These are phyloP conservation scores for Steccherinum ochraceum DNA, from an alignment of 768 basidiomycete genomes.

Conservation along the genomic window DNA sequence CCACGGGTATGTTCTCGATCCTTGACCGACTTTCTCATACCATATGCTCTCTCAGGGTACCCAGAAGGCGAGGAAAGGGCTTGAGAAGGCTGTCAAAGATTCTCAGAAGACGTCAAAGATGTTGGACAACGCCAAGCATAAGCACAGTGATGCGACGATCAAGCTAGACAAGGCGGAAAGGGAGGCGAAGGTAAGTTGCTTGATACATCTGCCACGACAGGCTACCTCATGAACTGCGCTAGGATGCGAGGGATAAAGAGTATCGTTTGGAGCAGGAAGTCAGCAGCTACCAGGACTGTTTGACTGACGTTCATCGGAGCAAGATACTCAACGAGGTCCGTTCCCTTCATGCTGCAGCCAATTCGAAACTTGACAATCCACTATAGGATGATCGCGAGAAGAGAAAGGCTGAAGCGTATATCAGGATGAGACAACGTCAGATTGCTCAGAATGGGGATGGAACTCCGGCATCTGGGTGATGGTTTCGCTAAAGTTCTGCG, in stretches of 20 bases:
- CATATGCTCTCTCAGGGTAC: slow-evolving; percentile 1
- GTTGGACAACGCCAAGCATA: background rate
- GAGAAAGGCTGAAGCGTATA: background rate
- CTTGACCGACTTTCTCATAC: background rate
- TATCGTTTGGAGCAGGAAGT: background rate
- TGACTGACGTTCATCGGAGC: background rate
- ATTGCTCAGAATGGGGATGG: too few relatives aligned
- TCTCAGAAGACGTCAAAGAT: slow-evolving; percentile 3
- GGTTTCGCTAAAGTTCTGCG: too few relatives aligned
- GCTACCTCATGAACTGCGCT: too few relatives aligned
- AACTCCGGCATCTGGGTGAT: too few relatives aligned
- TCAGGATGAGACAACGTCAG: background rate
- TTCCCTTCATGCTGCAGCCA: too few relatives aligned
- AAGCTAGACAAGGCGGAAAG: background rate
- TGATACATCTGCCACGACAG: too few relatives aligned
- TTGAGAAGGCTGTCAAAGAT: slow-evolving; percentile 1
- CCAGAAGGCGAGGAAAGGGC: slow-evolving; percentile 7
- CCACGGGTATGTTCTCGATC: background rate
- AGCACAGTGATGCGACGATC: background rate
- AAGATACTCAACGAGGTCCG: background rate
- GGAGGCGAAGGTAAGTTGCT: background rate
- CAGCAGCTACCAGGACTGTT: background rate
- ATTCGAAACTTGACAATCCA: too few relatives aligned
- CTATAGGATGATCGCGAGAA: background rate
- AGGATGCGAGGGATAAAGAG: background rate